Conservation (phyloP, 2,329 filamentous ascomycete species). For the Penicillium janthinellum region DNA sequence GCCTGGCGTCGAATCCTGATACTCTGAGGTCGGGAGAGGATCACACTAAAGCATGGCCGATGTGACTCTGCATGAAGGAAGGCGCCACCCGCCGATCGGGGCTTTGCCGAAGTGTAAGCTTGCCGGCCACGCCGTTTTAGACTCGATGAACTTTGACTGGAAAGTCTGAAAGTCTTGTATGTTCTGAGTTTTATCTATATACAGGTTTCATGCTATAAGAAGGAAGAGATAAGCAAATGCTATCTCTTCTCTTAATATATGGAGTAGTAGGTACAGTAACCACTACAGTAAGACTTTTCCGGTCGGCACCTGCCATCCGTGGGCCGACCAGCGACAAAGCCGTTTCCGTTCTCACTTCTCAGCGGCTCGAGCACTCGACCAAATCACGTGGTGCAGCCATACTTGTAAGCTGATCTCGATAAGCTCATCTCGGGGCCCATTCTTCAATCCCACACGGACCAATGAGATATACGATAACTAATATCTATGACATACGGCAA, state of each 20-base stretch:
- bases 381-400: background rate
- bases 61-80: background rate
- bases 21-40: background rate
- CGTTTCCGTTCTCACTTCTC: background rate
- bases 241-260: background rate
- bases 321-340: background rate
- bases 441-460: background rate
- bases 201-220: too few species aligned
- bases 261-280: too few species aligned
- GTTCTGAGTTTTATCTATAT: background rate
- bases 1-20: background rate
- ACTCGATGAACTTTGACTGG: background rate
- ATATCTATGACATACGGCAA: background rate
- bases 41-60: background rate
- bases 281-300: background rate
- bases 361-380: background rate
- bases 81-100: slow-evolving; percentile 6
- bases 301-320: background rate
- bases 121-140: background rate
- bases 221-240: background rate
- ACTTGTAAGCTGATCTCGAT: background rate
- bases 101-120: background rate
- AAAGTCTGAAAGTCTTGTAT: background rate
- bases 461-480: background rate
- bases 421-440: background rate